Percentiles rank a stretch among this genome's conserved stretches.
These are phyloP conservation scores for Trichoderma lentiforme DNA, from an alignment of 2,329 filamentous ascomycete genomes.

Conservation along the genomic window DNA sequence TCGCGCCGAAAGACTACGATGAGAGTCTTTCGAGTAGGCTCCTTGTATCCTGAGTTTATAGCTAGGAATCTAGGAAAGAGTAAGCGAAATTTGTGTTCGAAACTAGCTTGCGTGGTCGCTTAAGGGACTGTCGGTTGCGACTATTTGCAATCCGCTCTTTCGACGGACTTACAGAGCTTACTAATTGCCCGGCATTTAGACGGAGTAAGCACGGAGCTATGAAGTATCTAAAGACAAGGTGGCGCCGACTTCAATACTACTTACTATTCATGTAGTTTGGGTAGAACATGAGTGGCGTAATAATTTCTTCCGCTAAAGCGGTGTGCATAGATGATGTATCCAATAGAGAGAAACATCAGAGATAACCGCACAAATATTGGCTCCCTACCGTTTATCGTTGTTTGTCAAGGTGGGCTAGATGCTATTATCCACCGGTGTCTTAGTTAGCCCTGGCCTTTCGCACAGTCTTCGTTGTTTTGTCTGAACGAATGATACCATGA, in stretches of 20 bases:
- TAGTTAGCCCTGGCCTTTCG: neutral
- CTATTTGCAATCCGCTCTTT: neutral
- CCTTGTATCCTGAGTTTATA: neutral
- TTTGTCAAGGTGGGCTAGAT: no score
- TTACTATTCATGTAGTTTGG: neutral
- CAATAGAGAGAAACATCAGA: neutral
- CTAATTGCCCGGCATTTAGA: neutral
- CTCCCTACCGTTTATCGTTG: neutral
- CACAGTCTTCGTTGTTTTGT: neutral
- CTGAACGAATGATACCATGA: neutral
- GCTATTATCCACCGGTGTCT: neutral
- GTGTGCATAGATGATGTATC: neutral
- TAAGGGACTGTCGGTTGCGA: neutral
- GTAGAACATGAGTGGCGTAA: neutral
- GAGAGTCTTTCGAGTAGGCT: neutral
- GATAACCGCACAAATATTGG: neutral
- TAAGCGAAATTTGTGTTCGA: neutral
- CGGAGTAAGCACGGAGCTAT: neutral
- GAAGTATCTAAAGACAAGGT: neutral
- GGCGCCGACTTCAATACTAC: neutral
- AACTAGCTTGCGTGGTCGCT: neutral
- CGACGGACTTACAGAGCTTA: neutral
- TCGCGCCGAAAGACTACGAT: neutral
- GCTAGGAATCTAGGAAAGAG: neutral
- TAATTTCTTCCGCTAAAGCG: neutral